phyloP scores from a whole-genome alignment of 2,329 filamentous ascomycete genomes.

The Colletotrichum spaethianum region DNA sequence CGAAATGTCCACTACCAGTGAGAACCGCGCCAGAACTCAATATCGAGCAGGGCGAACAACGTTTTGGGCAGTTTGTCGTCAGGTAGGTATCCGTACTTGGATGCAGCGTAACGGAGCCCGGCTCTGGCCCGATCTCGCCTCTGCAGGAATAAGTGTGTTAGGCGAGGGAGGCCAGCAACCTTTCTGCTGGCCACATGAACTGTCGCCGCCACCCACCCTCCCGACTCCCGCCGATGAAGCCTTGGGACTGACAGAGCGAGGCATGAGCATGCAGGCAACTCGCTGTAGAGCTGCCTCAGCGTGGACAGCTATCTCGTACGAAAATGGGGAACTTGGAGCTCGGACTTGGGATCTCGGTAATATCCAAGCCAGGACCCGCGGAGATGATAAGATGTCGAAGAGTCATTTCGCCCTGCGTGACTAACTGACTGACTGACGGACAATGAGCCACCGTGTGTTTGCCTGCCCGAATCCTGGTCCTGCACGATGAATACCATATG shows the following conservation, averaged over 20 bases:
- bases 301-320: neutral
- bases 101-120: neutral
- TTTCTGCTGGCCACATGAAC: neutral
- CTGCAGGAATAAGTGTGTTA: neutral
- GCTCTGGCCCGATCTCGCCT: conserved; percentile 13
- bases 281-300: neutral
- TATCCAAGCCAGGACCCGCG: neutral
- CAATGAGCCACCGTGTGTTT: neutral
- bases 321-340: neutral
- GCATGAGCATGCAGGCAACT: neutral
- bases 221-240: neutral
- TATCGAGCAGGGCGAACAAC: neutral
- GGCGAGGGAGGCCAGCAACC: neutral
- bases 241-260: neutral
- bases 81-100: neutral
- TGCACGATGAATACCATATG: neutral
- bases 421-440: neutral
- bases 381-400: neutral
- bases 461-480: neutral
- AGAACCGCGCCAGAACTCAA: neutral
- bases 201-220: neutral
- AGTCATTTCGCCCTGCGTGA: neutral
- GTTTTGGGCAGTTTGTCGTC: neutral
- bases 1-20: neutral
- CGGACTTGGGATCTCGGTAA: neutral